phyloP scores from a whole-genome alignment of 768 basidiomycete genomes.

The Kwoniella heveanensis region DNA sequence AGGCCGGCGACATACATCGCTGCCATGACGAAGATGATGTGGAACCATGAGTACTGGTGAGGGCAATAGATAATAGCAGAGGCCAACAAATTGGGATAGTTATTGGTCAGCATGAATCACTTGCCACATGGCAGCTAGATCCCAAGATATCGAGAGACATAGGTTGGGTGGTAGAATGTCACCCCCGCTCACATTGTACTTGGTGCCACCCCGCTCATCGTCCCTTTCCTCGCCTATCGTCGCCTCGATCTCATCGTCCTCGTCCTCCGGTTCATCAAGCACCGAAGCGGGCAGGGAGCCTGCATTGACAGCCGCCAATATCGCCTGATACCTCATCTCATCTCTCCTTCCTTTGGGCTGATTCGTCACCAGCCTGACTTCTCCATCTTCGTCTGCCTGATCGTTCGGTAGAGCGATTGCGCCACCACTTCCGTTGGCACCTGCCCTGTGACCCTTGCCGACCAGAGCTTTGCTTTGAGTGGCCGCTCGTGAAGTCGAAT shows the following conservation, averaged over 20 bases:
- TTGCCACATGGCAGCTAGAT: no score
- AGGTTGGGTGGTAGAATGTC: no score
- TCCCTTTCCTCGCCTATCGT: constrained; percentile 74
- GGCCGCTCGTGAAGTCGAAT: constrained; percentile 92
- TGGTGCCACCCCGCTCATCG: constrained; percentile 89
- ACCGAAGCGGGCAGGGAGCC: constrained; percentile 95
- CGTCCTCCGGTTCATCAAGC: constrained; percentile 76
- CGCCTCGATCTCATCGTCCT: constrained; percentile 58
- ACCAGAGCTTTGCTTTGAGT: constrained; percentile 90
- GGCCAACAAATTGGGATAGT: no score
- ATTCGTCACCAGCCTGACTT: constrained; percentile 65
- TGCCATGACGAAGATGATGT: constrained; percentile 91
- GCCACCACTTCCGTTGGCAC: constrained; percentile 5
- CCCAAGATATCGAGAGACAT: no score
- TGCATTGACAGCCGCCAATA: constrained; percentile 92
- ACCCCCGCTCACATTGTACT: constrained; percentile 92
- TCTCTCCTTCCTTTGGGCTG: constrained; percentile 79
- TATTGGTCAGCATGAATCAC: no score
- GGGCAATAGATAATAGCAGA: no score
- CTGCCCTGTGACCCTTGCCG: constrained; percentile 66
- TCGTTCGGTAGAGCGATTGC: constrained; percentile 67
- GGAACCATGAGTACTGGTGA: constrained; percentile 96
- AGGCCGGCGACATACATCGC: constrained; percentile 98
- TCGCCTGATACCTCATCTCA: constrained; percentile 85
- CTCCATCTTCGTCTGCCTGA: constrained; percentile 63